Conservation (phyloP, 352 stramenopile species). For the Pythium apleroticum region DNA sequence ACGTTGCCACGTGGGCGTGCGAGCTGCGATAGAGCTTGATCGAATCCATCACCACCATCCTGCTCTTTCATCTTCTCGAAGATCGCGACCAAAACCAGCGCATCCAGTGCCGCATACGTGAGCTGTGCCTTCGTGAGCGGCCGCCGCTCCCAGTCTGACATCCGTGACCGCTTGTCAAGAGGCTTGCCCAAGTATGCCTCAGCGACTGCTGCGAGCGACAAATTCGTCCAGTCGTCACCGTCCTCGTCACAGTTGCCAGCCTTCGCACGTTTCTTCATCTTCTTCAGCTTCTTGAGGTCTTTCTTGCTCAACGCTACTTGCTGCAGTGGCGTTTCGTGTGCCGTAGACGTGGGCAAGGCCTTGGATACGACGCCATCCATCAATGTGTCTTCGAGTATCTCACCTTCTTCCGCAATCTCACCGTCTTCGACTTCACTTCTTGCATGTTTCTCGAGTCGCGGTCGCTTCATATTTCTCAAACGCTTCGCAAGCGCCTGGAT, state of each 20-base stretch:
- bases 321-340: not conserved
- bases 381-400: not conserved
- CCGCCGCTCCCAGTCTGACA: constrained; percentile 77
- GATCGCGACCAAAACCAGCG: constrained; percentile 62
- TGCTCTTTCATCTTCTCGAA: constrained; percentile 53
- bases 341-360: not conserved
- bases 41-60: constrained; percentile 31
- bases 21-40: constrained; percentile 4
- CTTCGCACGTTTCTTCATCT: not conserved
- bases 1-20: not conserved
- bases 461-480: constrained; percentile 5
- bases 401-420: constrained; percentile 5
- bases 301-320: not conserved
- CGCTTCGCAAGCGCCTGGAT: constrained; percentile 44
- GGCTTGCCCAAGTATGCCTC: constrained; percentile 58
- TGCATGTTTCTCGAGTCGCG: not conserved
- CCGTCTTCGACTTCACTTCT: constrained; percentile 1
- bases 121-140: constrained; percentile 66
- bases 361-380: not conserved
- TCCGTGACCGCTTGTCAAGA: constrained; percentile 67
- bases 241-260: constrained; percentile 20
- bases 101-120: constrained; percentile 72
- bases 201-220: constrained; percentile 53
- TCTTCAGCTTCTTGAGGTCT: constrained; percentile 4
- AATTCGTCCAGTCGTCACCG: constrained; percentile 26